These are phyloP conservation scores for Chiua virens DNA, from an alignment of 768 basidiomycete species.

Conservation along the genomic window DNA sequence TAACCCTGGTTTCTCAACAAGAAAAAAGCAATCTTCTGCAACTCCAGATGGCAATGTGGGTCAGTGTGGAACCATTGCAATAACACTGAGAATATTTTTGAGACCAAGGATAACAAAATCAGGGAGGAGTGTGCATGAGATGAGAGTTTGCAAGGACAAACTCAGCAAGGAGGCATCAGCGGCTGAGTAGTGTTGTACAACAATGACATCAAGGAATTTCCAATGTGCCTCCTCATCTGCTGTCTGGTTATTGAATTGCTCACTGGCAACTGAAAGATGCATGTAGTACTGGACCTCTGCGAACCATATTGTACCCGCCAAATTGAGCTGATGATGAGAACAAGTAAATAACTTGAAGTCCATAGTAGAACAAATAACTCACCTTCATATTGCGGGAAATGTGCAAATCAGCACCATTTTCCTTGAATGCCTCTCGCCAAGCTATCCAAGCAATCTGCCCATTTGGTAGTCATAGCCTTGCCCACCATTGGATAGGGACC, in stretches of 20 bases:
- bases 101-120: constrained; percentile 13
- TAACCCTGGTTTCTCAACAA: constrained; percentile 30
- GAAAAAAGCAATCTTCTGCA: constrained; percentile 16
- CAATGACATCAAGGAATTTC: constrained; percentile 2
- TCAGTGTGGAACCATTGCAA: constrained; percentile 26
- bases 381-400: too few species aligned
- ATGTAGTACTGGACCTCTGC: constrained; percentile 18
- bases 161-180: constrained; percentile 14
- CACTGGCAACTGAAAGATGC: not conserved
- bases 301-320: too few species aligned
- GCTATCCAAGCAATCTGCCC: too few species aligned
- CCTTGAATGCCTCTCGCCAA: too few species aligned
- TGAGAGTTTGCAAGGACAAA: constrained; percentile 21
- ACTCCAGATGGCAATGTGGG: constrained; percentile 1
- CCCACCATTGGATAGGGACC: too few species aligned
- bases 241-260: too few species aligned
- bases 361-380: too few species aligned
- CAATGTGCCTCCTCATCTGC: not conserved
- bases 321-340: too few species aligned
- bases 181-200: constrained; percentile 22
- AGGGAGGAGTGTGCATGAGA: constrained; percentile 9
- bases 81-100: constrained; percentile 15
- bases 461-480: too few species aligned
- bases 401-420: too few species aligned
- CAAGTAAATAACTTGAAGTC: too few species aligned